Conservation (phyloP, 1,139 yeast species). For the Wickerhamomyces sp. region DNA sequence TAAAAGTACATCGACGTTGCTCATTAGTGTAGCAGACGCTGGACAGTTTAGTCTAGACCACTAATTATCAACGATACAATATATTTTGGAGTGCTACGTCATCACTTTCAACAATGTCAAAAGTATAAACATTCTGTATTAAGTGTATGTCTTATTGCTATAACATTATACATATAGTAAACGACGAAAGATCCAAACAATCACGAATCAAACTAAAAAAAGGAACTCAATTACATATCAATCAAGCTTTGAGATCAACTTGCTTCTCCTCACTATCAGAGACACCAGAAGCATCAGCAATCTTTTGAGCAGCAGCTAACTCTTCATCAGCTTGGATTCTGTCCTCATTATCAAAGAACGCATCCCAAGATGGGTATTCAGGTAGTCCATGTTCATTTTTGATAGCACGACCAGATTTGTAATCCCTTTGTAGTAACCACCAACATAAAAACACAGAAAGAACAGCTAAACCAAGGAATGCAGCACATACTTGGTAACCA, state of each 20-base stretch:
- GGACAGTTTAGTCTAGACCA: too few relatives aligned
- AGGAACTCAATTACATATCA: too few relatives aligned
- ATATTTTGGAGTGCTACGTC: too few relatives aligned
- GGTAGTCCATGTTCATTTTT: slow-evolving; percentile 10
- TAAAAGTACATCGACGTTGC: too few relatives aligned
- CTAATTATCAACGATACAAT: too few relatives aligned
- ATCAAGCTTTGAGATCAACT: not conserved
- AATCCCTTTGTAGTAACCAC: slow-evolving; percentile 9
- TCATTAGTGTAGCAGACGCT: too few relatives aligned
- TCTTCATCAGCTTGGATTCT: slow-evolving; percentile 3
- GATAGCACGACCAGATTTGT: slow-evolving; percentile 8
- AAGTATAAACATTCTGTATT: too few relatives aligned
- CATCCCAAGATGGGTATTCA: slow-evolving; percentile 10
- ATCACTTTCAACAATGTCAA: too few relatives aligned
- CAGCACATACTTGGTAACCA: slow-evolving; percentile 13
- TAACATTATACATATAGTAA: too few relatives aligned
- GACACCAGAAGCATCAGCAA: not conserved
- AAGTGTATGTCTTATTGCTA: too few relatives aligned
- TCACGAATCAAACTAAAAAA: too few relatives aligned
- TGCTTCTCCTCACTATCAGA: not conserved
- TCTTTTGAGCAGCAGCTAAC: not conserved
- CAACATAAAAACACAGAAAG: slow-evolving; percentile 6
- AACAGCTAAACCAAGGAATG: slow-evolving; percentile 8
- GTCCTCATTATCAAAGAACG: slow-evolving; percentile 5
- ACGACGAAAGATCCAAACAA: too few relatives aligned